Evolutionary conservation across 2,329 filamentous ascomycete species (phyloP).

Genomic region (Cladosporium sp.): DNA sequence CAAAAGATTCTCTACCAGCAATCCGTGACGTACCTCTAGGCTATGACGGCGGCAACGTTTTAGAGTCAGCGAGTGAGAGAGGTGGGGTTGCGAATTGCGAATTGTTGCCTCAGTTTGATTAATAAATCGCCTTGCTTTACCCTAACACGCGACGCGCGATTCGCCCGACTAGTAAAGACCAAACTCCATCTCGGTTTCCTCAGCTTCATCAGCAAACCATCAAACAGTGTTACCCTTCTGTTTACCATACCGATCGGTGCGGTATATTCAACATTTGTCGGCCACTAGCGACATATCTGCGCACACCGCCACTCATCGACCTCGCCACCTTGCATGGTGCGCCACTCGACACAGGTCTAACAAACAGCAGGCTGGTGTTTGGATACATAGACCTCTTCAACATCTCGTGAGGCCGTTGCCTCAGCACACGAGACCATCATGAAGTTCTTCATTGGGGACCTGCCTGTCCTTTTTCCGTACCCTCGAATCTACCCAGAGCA

Average conservation of each 20-base stretch:
- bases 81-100: neutral
- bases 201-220: neutral
- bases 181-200: neutral
- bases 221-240: neutral
- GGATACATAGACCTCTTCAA: neutral
- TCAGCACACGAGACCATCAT: slow-evolving; percentile 49
- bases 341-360: neutral
- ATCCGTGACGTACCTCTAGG: neutral
- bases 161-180: neutral
- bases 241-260: neutral
- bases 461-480: slow-evolving; percentile 73
- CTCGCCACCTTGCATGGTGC: slow-evolving; percentile 2
- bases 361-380: slow-evolving; percentile 2
- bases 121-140: neutral
- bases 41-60: neutral
- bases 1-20: neutral
- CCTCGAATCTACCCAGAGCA: slow-evolving; percentile 73
- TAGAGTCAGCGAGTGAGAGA: neutral
- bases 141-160: slow-evolving; percentile 1
- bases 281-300: neutral
- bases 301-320: neutral
- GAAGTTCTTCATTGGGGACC: slow-evolving; percentile 78
- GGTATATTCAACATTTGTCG: neutral
- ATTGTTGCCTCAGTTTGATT: neutral
- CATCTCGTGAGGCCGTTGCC: neutral